Evolutionary conservation across 495 filamentous ascomycete species (phyloP).

Genomic region (Aspergillus avenaceus): DNA sequence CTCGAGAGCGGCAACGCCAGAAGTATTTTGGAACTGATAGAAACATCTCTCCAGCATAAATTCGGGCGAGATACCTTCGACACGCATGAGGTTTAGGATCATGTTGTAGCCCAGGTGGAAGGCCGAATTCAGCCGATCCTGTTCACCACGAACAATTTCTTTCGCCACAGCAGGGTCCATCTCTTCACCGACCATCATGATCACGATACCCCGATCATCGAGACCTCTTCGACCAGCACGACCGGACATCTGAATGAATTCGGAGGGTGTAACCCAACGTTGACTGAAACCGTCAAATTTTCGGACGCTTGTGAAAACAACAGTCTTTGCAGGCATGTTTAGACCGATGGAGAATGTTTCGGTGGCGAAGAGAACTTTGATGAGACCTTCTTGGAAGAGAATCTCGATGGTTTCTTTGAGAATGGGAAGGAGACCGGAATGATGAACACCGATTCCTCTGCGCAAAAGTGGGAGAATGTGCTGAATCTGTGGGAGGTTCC

Average conservation of each 20-base stretch:
- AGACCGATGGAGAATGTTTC: constrained; percentile 98
- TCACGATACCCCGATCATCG: constrained; percentile 96
- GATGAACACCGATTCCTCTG: constrained; percentile 93
- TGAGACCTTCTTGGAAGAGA: constrained; percentile 94
- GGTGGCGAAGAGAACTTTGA: constrained; percentile 96
- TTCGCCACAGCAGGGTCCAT: constrained; percentile 94
- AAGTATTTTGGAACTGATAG: constrained; percentile 95
- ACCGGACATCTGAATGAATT: constrained; percentile 98
- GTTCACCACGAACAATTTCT: constrained; percentile 90
- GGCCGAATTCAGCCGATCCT: constrained; percentile 94
- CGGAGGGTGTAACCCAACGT: constrained; percentile 87
- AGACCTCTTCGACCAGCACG: constrained; percentile 94
- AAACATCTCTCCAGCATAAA: constrained; percentile 97
- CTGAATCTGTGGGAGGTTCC: constrained; percentile 77
- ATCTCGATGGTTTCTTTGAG: constrained; percentile 99
- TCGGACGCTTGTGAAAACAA: constrained; percentile 92
- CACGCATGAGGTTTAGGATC: constrained; percentile 92
- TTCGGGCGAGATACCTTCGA: constrained; percentile 93
- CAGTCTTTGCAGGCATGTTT: constrained; percentile 99
- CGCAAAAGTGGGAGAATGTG: constrained; percentile 87
- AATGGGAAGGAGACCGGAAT: constrained; percentile 92
- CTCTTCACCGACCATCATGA: constrained; percentile 97
- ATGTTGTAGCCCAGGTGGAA: constrained; percentile 99
- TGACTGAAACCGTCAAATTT: constrained; percentile 86
- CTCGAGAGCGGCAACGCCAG: constrained; percentile 76